Conservation (phyloP, 352 stramenopile species). For the Phytopythium chamaehyphon region DNA sequence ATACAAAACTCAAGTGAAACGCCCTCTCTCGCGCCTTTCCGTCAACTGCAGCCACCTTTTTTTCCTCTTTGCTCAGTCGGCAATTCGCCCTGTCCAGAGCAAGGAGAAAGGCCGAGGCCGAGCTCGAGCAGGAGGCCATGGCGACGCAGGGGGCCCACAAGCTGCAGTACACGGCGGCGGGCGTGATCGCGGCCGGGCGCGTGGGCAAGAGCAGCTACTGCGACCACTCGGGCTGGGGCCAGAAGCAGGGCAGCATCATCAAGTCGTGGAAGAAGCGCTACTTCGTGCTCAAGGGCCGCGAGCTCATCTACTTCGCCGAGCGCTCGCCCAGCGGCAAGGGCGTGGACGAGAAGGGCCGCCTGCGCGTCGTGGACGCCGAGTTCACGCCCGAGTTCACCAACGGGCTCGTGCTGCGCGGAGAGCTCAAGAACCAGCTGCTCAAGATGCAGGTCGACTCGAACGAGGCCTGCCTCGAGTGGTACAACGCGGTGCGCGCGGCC, state of each 20-base stretch:
- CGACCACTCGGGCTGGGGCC: slow-evolving; percentile 72
- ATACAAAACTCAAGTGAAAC: neutral
- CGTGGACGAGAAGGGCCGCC: slow-evolving; percentile 69
- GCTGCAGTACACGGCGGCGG: slow-evolving; percentile 30
- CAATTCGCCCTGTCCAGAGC: neutral
- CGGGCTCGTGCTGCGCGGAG: slow-evolving; percentile 49
- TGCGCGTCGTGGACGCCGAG: slow-evolving; percentile 54
- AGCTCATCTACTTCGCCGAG: slow-evolving; percentile 78
- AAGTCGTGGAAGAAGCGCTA: slow-evolving; percentile 83
- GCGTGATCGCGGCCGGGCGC: slow-evolving; percentile 40
- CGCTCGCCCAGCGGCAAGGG: slow-evolving; percentile 66
- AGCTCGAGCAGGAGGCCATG: neutral
- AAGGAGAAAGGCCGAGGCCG: neutral
- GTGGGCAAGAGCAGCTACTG: slow-evolving; percentile 61
- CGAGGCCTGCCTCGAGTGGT: slow-evolving; percentile 59
- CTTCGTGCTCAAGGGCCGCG: slow-evolving; percentile 72
- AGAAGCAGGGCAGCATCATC: slow-evolving; percentile 79
- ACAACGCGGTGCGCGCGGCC: slow-evolving; percentile 39
- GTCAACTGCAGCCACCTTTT: no score
- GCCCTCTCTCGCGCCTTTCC: neutral
- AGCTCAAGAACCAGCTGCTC: slow-evolving; percentile 70
- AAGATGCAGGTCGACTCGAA: slow-evolving; percentile 69
- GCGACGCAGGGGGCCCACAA: neutral
- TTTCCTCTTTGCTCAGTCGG: no score
- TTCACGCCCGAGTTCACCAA: slow-evolving; percentile 68